Evolutionary conservation across 176 grass and related monocot species (phyloP).

Genomic region (Poa annua): DNA sequence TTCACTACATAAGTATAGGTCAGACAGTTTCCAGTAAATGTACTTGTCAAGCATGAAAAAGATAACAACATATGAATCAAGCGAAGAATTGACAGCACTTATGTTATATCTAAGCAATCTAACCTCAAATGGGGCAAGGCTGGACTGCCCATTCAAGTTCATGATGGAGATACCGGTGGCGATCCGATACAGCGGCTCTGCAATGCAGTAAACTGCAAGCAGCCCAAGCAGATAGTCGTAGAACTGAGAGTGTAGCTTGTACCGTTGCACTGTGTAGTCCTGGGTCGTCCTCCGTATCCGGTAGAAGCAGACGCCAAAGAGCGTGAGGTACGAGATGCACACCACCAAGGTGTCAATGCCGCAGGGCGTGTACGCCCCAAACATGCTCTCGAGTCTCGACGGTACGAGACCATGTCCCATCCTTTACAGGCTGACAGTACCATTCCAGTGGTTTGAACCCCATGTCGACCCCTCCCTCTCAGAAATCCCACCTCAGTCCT

Average conservation of each 20-base stretch:
- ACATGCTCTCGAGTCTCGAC: conserved; percentile 72
- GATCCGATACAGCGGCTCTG: conserved; percentile 63
- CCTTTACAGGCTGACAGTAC: conserved; percentile 86
- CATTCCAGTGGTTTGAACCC: conserved; percentile 72
- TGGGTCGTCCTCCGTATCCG: conserved; percentile 79
- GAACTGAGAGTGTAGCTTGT: conserved; percentile 55
- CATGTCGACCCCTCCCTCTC: conserved; percentile 49
- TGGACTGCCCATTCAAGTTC: conserved; percentile 78
- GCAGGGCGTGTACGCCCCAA: conserved; percentile 86
- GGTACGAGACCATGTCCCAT: conserved; percentile 67
- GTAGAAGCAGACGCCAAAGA: conserved; percentile 90
- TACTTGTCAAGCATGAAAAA: conserved; percentile 1
- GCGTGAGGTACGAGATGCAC: conserved; percentile 77
- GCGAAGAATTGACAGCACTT: background rate
- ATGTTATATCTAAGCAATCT: background rate
- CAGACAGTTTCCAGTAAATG: background rate
- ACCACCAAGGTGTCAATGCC: conserved; percentile 73
- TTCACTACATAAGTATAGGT: background rate
- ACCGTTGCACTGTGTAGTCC: conserved; percentile 79
- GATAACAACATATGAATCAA: conserved; percentile 1
- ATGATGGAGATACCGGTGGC: conserved; percentile 69
- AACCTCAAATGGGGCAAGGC: conserved; percentile 92
- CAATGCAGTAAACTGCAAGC: conserved; percentile 59
- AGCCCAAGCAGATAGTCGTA: conserved; percentile 82
- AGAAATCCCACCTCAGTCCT: conserved; percentile 19